Percentiles rank a stretch among this genome's conserved stretches.
Conservation (phyloP, 352 stramenopile species). For the Phytophthora cactorum region DNA sequence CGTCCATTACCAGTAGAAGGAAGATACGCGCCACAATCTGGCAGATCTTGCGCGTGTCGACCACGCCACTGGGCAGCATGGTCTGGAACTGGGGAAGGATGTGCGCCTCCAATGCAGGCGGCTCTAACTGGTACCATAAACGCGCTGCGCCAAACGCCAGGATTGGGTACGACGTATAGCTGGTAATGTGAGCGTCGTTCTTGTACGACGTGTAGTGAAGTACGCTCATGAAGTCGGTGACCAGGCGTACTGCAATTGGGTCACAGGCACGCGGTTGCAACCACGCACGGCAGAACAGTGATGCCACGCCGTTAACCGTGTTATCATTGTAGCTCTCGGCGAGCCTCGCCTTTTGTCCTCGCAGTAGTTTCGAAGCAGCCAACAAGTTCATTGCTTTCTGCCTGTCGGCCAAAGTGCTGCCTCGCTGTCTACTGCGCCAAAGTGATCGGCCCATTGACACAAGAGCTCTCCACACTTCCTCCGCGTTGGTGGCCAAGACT, state of each 20-base stretch:
- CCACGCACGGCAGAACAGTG: slow-evolving; percentile 11
- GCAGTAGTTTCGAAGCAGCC: slow-evolving; percentile 16
- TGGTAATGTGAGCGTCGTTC: background rate
- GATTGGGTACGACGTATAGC: background rate
- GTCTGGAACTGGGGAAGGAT: slow-evolving; percentile 5
- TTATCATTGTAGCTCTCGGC: slow-evolving; percentile 1
- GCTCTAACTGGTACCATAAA: background rate
- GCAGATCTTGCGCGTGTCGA: slow-evolving; percentile 4
- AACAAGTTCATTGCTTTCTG: background rate
- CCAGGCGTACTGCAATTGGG: slow-evolving; percentile 4
- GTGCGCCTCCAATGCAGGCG: background rate
- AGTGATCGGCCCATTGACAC: background rate
- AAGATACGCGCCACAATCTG: background rate
- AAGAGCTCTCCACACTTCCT: background rate
- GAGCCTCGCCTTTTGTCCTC: background rate
- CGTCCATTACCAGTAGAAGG: slow-evolving; percentile 8
- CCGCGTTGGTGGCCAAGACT: background rate
- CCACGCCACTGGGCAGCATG: slow-evolving; percentile 1
- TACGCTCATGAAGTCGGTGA: background rate
- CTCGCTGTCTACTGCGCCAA: background rate
- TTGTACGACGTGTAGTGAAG: background rate
- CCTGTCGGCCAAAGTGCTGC: background rate
- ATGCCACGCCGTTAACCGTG: slow-evolving; percentile 23
- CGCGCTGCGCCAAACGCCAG: background rate
- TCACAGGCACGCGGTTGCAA: background rate